These are phyloP conservation scores for Cyberlindnera misumaiensis DNA, from an alignment of 805 yeast genomes.

Conservation along the genomic window DNA sequence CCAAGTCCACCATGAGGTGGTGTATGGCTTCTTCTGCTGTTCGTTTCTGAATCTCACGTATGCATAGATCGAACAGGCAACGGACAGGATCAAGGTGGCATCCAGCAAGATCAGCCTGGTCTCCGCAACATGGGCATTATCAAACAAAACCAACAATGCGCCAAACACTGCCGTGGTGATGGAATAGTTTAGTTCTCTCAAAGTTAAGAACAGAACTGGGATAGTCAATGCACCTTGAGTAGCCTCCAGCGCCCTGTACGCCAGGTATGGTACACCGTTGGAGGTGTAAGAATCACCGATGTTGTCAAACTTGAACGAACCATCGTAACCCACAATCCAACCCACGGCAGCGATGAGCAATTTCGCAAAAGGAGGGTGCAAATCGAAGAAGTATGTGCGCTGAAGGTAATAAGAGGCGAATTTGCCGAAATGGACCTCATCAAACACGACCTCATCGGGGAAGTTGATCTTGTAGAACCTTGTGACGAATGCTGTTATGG, in stretches of 20 bases:
- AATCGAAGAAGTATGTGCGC: conserved; percentile 88
- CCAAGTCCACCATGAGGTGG: conserved; percentile 83
- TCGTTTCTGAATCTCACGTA: conserved; percentile 72
- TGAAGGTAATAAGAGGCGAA: conserved; percentile 82
- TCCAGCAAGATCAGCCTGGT: conserved; percentile 88
- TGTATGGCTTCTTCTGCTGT: conserved; percentile 60
- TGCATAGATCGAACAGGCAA: conserved; percentile 72
- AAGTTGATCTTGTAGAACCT: conserved; percentile 56
- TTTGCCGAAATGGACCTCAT: conserved; percentile 84
- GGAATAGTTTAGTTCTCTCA: conserved; percentile 79
- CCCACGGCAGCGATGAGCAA: conserved; percentile 87
- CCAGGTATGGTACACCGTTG: conserved; percentile 81
- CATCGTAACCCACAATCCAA: conserved; percentile 82
- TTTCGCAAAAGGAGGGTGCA: conserved; percentile 98
- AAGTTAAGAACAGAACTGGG: conserved; percentile 75
- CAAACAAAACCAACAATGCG: conserved; percentile 68
- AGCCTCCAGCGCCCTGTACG: conserved; percentile 75
- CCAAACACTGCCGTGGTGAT: conserved; percentile 76
- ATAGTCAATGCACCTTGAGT: conserved; percentile 76
- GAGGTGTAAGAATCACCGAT: conserved; percentile 77
- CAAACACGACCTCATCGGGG: conserved; percentile 76
- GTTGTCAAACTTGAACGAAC: conserved; percentile 84
- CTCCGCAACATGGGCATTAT: conserved; percentile 86
- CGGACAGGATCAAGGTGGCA: conserved; percentile 78
- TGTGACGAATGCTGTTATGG: conserved; percentile 57